phyloP scores from a whole-genome alignment of 2,329 filamentous ascomycete species.

The Fusarium praegraminearum region DNA sequence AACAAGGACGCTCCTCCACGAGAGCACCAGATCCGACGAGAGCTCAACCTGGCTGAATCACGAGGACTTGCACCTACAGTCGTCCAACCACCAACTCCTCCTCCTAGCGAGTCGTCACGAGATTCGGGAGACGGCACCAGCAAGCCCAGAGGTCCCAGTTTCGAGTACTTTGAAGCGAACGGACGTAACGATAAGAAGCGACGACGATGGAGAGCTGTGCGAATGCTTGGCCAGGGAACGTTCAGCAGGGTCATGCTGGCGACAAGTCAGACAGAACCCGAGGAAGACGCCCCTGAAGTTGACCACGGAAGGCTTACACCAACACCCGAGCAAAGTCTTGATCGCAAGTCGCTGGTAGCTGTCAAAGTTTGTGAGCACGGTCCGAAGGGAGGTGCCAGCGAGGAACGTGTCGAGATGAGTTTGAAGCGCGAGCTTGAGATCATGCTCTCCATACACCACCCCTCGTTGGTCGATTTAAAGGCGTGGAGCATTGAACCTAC shows the following conservation, averaged over 20 bases:
- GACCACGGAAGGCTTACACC: conserved; percentile 51
- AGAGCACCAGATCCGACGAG: conserved; percentile 72
- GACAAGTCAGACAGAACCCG: conserved; percentile 75
- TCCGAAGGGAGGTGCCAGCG: conserved; percentile 90
- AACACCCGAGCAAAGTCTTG: conserved; percentile 50
- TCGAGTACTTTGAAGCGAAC: conserved; percentile 77
- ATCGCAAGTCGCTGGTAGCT: conserved; percentile 87
- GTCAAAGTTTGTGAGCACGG: conserved; percentile 97
- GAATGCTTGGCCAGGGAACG: conserved; percentile 88
- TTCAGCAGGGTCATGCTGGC: conserved; percentile 96
- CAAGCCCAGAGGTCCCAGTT: conserved; percentile 55
- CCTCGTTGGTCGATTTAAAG: conserved; percentile 89
- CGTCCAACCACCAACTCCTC: conserved; percentile 81
- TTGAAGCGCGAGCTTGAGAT: conserved; percentile 96
- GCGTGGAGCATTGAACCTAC: conserved; percentile 89
- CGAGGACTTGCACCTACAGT: conserved; percentile 75
- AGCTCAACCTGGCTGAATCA: conserved; percentile 82
- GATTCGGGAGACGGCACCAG: conserved; percentile 58
- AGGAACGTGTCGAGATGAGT: conserved; percentile 92
- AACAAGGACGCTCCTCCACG: conserved; percentile 50
- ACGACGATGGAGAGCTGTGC: conserved; percentile 82
- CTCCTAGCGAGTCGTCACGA: conserved; percentile 78
- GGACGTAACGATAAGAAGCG: conserved; percentile 76
- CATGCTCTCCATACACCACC: conserved; percentile 87
- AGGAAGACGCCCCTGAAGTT: conserved; percentile 58